Evolutionary conservation across 495 filamentous ascomycete genomes (phyloP).

Genomic region (Xylaria flabelliformis): DNA sequence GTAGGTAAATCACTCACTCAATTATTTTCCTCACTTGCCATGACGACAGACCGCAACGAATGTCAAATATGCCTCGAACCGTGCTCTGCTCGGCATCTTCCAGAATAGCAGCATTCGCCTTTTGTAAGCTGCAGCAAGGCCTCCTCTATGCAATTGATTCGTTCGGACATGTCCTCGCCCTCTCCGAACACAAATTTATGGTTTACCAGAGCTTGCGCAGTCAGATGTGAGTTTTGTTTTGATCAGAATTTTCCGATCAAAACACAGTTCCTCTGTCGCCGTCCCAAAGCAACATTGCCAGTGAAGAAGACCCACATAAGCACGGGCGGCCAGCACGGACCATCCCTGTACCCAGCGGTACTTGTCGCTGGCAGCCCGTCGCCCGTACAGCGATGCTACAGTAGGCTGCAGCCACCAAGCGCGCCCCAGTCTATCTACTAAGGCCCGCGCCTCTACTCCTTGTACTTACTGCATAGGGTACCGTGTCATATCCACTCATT

Average conservation of each 20-base stretch:
- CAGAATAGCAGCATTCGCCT: neutral
- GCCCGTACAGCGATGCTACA: too few relatives aligned
- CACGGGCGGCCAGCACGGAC: constrained; percentile 26
- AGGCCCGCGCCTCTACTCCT: constrained; percentile 10
- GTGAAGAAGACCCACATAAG: constrained; percentile 6
- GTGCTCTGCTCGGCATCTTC: neutral
- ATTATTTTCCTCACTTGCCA: constrained; percentile 27
- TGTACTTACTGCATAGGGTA: neutral
- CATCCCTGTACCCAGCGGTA: constrained; percentile 10
- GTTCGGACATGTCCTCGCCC: constrained; percentile 7
- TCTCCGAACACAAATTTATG: constrained; percentile 1
- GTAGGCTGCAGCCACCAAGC: constrained; percentile 4
- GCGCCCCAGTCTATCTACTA: constrained; percentile 15
- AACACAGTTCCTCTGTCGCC: constrained; percentile 19
- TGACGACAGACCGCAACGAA: constrained; percentile 30
- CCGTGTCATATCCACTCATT: constrained; percentile 3
- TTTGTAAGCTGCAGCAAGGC: constrained; percentile 29
- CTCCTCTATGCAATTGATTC: constrained; percentile 33
- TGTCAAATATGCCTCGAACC: constrained; percentile 28
- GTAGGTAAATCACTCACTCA: constrained; percentile 33
- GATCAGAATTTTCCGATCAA: constrained; percentile 26
- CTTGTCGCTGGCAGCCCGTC: neutral
- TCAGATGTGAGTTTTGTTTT: constrained; percentile 22
- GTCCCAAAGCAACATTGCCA: constrained; percentile 21
- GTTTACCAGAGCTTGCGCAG: neutral